These are phyloP conservation scores for Oryza glaberrima DNA, from an alignment of 176 grass and related monocot genomes.

Conservation along the genomic window DNA sequence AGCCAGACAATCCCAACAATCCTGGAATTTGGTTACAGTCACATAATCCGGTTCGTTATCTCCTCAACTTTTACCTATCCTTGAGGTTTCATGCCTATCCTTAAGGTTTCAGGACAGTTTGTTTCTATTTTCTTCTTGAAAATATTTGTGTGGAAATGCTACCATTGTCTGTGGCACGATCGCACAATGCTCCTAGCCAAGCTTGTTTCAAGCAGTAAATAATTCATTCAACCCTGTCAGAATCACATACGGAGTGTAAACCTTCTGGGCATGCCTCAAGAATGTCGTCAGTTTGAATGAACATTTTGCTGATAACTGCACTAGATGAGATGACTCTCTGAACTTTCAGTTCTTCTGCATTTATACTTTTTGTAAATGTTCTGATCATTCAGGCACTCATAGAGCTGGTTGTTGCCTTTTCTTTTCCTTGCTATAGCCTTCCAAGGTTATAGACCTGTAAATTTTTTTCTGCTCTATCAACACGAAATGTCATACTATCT, in stretches of 20 bases:
- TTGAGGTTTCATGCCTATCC: neutral
- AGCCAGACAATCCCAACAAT: conserved; percentile 38
- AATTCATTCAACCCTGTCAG: neutral
- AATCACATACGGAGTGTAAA: neutral
- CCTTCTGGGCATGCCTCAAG: neutral
- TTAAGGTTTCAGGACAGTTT: neutral
- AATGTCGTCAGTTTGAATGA: neutral
- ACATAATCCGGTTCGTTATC: conserved; percentile 51
- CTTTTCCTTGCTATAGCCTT: too few relatives aligned
- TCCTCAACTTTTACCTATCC: neutral
- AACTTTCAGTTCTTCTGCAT: neutral
- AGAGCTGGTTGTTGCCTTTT: neutral
- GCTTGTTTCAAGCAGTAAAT: neutral
- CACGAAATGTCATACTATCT: too few relatives aligned
- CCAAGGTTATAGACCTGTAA: too few relatives aligned
- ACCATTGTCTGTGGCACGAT: neutral
- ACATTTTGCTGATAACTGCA: neutral
- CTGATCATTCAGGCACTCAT: neutral
- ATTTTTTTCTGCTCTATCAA: too few relatives aligned
- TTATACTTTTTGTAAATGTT: neutral
- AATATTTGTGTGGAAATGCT: neutral
- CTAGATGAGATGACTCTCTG: conserved; percentile 10
- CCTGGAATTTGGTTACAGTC: conserved; percentile 56
- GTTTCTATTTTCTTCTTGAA: neutral
- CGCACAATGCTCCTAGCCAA: neutral